Evolutionary conservation across 2,329 filamentous ascomycete species (phyloP), one percentile per base, ranked within the genome.

Genomic region (Colletotrichum liriopes): DNA sequence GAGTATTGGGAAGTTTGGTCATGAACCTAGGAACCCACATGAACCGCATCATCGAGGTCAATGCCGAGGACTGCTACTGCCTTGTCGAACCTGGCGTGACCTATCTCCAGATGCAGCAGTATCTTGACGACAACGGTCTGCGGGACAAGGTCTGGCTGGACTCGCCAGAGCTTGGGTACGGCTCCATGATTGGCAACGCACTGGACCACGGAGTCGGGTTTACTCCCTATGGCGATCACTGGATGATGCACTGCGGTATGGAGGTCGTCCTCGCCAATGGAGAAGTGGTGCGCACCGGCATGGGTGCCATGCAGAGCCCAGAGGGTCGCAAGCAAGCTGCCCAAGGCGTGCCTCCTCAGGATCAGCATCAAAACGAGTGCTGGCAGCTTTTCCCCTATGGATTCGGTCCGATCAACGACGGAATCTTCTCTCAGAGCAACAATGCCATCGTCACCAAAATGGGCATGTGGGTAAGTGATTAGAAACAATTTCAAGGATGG

Each of bases 41-140:
- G 87, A 85, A 86, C 76, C 83, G 82, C 74, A 82, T 90, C 11
- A 75, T 90, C 11, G 81, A 87, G 47, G 83, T 90, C 18, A 84
- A 88, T 75, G 82, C 81, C 0, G 84, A 87, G 20, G 84, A 83
- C 52, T 86, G 85, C 26, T 87, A 82, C 66, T 86, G 82, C 52
- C 78, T 90, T 0, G 82, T 90, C 5, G 88, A 90, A 76, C 88
- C 88, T 0, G 88, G 88, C 1, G 88, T 90, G 0, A 86, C 87
- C 0, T 90, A 85, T 75, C 84, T 85, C 66, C 83, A 83, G 37
- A 79, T 90, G 9, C 83, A 89, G 72, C 82, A 88, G n/a, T 82
- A 86, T 63, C 77, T 88, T n/a, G 78, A 82, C 72, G 77, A 81
- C 75, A 77, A 82, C 62, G 81, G 81, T 29, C 75, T 86, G 6